Evolutionary conservation across 345 rosid species (phyloP).

Genomic region (Rhodamnia rubescens): DNA sequence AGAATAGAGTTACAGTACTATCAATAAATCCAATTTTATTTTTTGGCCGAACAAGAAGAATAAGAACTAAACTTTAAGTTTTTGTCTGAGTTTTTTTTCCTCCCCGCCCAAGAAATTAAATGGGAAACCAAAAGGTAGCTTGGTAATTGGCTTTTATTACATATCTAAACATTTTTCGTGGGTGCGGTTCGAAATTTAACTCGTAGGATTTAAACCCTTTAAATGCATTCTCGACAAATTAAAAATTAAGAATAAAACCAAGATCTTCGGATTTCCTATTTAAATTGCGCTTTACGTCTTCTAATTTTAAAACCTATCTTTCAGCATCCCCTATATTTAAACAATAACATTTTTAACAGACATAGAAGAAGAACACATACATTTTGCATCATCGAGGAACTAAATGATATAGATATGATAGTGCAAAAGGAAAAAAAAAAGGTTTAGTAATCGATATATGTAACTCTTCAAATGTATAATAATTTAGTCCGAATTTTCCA

Average conservation of each 20-base stretch:
- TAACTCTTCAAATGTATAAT: background rate
- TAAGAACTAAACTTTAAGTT: background rate
- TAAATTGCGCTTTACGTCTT: background rate
- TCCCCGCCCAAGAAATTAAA: background rate
- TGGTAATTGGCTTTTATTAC: background rate
- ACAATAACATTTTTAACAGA: background rate
- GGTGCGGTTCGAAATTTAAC: background rate
- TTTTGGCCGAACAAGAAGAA: background rate
- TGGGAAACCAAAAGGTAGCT: background rate
- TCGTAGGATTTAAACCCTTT: no score
- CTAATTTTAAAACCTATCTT: background rate
- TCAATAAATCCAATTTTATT: background rate
- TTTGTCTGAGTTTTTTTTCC: background rate
- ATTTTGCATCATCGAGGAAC: background rate
- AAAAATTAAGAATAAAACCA: no score
- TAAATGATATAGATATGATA: background rate
- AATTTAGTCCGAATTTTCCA: background rate
- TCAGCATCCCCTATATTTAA: background rate
- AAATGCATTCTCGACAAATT: no score
- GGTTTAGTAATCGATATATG: background rate
- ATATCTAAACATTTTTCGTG: no score
- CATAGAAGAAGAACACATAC: background rate
- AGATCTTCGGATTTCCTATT: background rate
- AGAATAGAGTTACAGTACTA: background rate
- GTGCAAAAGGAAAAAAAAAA: background rate